Conservation (phyloP, 192 early-diverging fungal genomes). For the Chytriomyces hyalinus region DNA sequence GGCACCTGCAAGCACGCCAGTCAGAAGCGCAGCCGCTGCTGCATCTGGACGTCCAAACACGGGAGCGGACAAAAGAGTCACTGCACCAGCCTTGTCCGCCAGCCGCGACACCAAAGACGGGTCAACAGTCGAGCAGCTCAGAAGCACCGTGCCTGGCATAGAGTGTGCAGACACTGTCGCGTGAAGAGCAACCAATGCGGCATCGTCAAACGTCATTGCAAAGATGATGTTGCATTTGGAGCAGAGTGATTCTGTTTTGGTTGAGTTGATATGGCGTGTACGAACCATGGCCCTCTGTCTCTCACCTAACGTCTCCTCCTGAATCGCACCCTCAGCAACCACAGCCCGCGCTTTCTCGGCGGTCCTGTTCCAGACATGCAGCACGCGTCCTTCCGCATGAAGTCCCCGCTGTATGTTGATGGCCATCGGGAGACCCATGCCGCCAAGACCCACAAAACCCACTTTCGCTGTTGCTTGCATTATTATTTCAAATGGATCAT, state of each 20-base stretch:
- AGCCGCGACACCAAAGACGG: constrained; percentile 22
- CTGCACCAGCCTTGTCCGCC: neutral
- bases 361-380: constrained; percentile 40
- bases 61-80: constrained; percentile 28
- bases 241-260: constrained; percentile 19
- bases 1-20: constrained; percentile 29
- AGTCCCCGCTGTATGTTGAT: constrained; percentile 32
- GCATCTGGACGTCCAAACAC: constrained; percentile 53
- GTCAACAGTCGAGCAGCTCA: constrained; percentile 27
- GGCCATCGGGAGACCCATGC: constrained; percentile 71
- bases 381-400: neutral
- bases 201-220: constrained; percentile 45
- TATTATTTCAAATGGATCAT: too few species aligned
- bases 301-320: constrained; percentile 18
- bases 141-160: neutral
- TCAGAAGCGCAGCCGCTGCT: constrained; percentile 27
- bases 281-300: too few species aligned
- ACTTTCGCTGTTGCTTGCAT: too few species aligned
- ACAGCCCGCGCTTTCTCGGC: constrained; percentile 24
- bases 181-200: constrained; percentile 17
- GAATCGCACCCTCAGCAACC: constrained; percentile 20
- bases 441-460: constrained; percentile 92
- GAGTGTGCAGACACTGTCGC: neutral
- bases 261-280: neutral
- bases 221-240: constrained; percentile 37